phyloP scores from a whole-genome alignment of 495 filamentous ascomycete species.

The Penicillium verhagenii region DNA sequence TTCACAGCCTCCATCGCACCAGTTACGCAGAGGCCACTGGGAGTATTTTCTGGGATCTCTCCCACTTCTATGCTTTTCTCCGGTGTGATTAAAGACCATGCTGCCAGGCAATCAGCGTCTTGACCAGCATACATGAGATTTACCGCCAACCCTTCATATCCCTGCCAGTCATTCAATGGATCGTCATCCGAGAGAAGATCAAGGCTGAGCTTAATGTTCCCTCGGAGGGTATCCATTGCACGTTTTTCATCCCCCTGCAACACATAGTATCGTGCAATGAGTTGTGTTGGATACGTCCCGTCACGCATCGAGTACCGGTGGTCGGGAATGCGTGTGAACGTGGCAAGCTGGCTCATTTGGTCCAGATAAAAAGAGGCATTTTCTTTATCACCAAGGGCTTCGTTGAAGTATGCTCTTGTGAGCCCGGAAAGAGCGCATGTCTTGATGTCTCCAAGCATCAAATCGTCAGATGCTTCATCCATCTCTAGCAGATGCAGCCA shows the following conservation, averaged over 20 bases:
- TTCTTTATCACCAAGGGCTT: neutral
- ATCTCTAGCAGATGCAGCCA: neutral
- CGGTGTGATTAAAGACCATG: slow-evolving; percentile 19
- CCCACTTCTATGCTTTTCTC: neutral
- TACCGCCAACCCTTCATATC: slow-evolving; percentile 28
- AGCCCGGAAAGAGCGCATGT: neutral
- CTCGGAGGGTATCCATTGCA: slow-evolving; percentile 25
- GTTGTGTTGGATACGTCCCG: slow-evolving; percentile 1
- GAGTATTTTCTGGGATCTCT: neutral
- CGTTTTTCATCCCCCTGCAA: slow-evolving; percentile 23
- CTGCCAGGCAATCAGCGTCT: slow-evolving; percentile 15
- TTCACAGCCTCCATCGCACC: neutral
- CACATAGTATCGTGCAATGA: slow-evolving; percentile 29
- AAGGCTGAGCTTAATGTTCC: slow-evolving; percentile 31
- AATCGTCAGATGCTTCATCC: neutral
- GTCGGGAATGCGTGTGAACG: too few species aligned
- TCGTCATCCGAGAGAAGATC: slow-evolving; percentile 46
- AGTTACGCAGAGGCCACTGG: neutral
- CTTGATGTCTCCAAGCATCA: neutral
- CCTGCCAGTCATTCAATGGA: slow-evolving; percentile 40
- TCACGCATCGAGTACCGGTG: too few species aligned
- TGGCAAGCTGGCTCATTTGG: neutral
- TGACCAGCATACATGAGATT: slow-evolving; percentile 17
- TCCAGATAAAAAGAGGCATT: neutral
- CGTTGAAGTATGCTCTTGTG: neutral